Evolutionary conservation across 2,329 filamentous ascomycete genomes (phyloP).

Genomic region (Metarhizium album): DNA sequence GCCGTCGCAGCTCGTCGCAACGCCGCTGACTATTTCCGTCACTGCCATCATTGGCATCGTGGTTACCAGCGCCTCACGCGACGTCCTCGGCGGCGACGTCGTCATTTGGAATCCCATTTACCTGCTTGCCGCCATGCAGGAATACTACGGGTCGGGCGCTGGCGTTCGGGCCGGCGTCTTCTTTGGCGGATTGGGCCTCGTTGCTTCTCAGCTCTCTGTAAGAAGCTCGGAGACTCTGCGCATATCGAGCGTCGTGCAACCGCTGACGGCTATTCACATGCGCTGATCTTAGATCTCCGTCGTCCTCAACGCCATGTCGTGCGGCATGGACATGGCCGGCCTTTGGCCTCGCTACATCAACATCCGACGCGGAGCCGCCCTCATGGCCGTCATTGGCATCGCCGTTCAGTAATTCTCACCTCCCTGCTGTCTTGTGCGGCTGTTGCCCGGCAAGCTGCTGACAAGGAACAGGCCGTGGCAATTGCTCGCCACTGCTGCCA

Average conservation of each 20-base stretch:
- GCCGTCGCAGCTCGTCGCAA: slow-evolving; percentile 14
- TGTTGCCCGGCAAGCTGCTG: too few relatives aligned
- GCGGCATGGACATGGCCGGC: slow-evolving; percentile 44
- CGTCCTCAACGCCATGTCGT: slow-evolving; percentile 36
- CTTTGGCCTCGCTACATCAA: slow-evolving; percentile 43
- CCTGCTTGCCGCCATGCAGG: slow-evolving; percentile 11
- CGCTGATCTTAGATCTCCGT: slow-evolving; percentile 9
- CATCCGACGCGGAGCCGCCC: slow-evolving; percentile 41
- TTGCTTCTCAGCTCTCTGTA: slow-evolving; percentile 17
- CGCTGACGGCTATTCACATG: too few relatives aligned
- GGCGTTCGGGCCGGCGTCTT: slow-evolving; percentile 15
- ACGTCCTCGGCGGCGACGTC: too few relatives aligned
- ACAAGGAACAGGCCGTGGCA: slow-evolving; percentile 14
- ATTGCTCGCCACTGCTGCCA: slow-evolving; percentile 16
- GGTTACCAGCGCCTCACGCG: too few relatives aligned
- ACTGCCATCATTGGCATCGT: too few relatives aligned
- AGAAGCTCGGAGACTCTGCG: too few relatives aligned
- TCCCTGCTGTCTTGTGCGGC: neutral
- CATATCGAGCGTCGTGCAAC: too few relatives aligned
- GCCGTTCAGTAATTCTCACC: slow-evolving; percentile 7
- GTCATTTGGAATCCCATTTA: too few relatives aligned
- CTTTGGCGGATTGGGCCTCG: slow-evolving; percentile 15
- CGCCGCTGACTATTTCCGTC: slow-evolving; percentile 10
- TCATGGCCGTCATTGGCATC: slow-evolving; percentile 33
- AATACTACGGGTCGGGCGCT: slow-evolving; percentile 16